Evolutionary conservation across 306 rosid species (phyloP), one percentile per base, ranked within the genome.

Genomic region (Rosa rugosa): DNA sequence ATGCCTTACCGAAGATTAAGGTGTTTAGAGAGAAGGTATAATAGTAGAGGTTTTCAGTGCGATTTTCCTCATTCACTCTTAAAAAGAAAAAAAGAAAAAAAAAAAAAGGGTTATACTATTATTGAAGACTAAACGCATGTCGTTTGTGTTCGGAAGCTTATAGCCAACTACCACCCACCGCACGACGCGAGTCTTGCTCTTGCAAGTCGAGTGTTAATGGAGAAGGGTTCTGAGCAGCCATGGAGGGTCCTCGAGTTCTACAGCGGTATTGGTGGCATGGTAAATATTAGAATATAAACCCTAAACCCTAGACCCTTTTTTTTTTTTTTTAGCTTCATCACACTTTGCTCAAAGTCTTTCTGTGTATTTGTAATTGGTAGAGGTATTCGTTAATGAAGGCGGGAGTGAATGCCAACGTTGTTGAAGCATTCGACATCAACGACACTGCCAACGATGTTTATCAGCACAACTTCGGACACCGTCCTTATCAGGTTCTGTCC

Each of bases 191-290:
- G 20, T 64, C 46, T 14, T 8, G 16, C 20, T 64, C 46, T 14
- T 8, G 16, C 20, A 8, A 64, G 73, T 36, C 12, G 17, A 18
- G 49, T 27, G 27, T 47, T 9, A 77, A 90, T 90, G 97, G 91
- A 86, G 72, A 56, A 77, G 23, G 79, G 71, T 51, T 78, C 77
- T 73, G 82, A 23, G 17, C 80, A 83, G 64, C 84, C 87, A 44
- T 81, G 89, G 95, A 83, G 87, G 82, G 92, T 93, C 54, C 94
- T 95, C n/a, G 99, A 93, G 80, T 95, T 92, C 83, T 95, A 90
- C 90, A 95, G 98, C 57, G 97, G 99, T 69, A 89, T 95, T 59
- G 99, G 98, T 49, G 99, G 99, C 80, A 89, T 95, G 98, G 99
- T 94, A 83, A 44, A 2, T 40, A 0, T 40, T 3, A 44, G 23